Percentiles rank a stretch among this genome's conserved stretches.
phyloP scores from a whole-genome alignment of 2,329 filamentous ascomycete genomes.

The Gaeumannomyces sp. region DNA sequence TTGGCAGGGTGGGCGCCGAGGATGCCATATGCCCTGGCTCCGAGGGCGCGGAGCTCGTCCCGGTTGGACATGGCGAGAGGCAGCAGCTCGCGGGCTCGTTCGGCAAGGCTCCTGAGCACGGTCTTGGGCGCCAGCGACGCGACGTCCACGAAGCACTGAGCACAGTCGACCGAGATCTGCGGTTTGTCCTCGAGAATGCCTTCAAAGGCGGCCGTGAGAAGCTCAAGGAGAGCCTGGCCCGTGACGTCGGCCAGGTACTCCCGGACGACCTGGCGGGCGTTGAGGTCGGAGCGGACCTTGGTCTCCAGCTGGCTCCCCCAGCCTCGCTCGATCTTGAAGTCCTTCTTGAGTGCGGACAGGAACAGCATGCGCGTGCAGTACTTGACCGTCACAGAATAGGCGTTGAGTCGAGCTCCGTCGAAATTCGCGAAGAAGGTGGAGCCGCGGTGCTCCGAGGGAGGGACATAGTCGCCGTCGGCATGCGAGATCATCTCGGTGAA shows the following conservation, averaged over 20 bases:
- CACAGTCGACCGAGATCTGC: slow-evolving; percentile 39
- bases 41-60: slow-evolving; percentile 57
- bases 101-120: slow-evolving; percentile 42
- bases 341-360: slow-evolving; percentile 37
- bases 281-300: slow-evolving; percentile 62
- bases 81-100: slow-evolving; percentile 46
- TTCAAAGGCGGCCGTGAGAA: slow-evolving; percentile 51
- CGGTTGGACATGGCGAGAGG: slow-evolving; percentile 65
- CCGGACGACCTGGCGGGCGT: slow-evolving; percentile 54
- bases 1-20: slow-evolving; percentile 59
- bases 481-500: slow-evolving; percentile 34
- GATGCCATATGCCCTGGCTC: slow-evolving; percentile 69
- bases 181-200: slow-evolving; percentile 44
- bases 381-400: slow-evolving; percentile 62
- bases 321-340: slow-evolving; percentile 62
- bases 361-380: slow-evolving; percentile 57
- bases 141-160: slow-evolving; percentile 47
- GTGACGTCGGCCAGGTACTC: slow-evolving; percentile 36
- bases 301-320: slow-evolving; percentile 80
- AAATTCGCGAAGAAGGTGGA: slow-evolving; percentile 38
- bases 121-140: slow-evolving; percentile 30
- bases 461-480: not conserved
- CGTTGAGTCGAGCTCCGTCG: slow-evolving; percentile 37
- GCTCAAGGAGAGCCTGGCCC: slow-evolving; percentile 29
- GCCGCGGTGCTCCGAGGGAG: not conserved